phyloP scores from a whole-genome alignment of 1,284 basidiomycete species.

The Takashimella koratensis region DNA sequence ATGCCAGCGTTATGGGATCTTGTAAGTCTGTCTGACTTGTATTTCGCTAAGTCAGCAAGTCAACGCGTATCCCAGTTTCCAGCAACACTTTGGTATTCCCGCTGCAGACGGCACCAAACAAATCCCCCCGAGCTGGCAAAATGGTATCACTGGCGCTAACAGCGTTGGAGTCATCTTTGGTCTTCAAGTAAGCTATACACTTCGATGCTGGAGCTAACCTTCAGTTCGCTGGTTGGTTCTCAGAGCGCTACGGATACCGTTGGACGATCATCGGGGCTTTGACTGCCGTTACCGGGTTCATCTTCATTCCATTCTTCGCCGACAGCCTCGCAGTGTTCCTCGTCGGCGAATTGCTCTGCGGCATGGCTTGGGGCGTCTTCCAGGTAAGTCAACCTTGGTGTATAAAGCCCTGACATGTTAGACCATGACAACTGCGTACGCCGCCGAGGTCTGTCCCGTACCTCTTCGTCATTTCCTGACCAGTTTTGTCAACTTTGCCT shows the following conservation, averaged over 20 bases:
- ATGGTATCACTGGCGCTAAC: neutral
- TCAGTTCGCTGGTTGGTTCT: slow-evolving; percentile 29
- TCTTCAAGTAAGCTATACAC: too few species aligned
- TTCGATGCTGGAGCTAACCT: too few species aligned
- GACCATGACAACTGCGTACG: slow-evolving; percentile 49
- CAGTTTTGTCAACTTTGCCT: slow-evolving; percentile 41
- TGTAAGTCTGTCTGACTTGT: neutral
- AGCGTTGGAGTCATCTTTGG: neutral
- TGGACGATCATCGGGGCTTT: slow-evolving; percentile 37
- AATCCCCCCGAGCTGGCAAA: too few species aligned
- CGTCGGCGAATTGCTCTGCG: slow-evolving; percentile 22
- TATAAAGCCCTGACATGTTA: slow-evolving; percentile 34
- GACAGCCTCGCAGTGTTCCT: slow-evolving; percentile 42
- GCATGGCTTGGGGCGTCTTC: neutral
- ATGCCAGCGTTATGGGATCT: slow-evolving; percentile 6
- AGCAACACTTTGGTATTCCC: neutral
- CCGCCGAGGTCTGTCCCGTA: slow-evolving; percentile 45
- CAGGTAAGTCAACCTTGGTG: neutral
- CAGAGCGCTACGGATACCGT: slow-evolving; percentile 39
- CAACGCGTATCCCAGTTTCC: neutral
- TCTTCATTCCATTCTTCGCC: slow-evolving; percentile 49
- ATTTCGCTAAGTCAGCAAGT: too few species aligned
- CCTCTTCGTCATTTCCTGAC: slow-evolving; percentile 43
- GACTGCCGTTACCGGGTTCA: slow-evolving; percentile 33
- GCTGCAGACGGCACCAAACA: too few species aligned